Evolutionary conservation across 208 protist species (phyloP), one percentile per base, ranked within the genome.

Genomic region (Leishmania amazonensis): DNA sequence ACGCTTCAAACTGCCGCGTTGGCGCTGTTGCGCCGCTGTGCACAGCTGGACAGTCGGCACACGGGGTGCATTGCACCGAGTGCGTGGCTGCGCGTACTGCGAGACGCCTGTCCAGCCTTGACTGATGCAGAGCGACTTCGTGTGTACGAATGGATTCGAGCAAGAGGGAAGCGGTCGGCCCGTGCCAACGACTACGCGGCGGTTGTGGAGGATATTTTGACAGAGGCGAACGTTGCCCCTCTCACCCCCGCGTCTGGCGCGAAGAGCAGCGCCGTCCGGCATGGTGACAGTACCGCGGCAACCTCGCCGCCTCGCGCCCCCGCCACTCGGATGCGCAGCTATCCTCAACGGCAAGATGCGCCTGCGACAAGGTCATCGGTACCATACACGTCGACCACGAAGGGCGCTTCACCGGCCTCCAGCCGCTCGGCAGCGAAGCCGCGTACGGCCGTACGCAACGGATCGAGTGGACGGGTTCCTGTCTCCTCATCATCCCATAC

Each of bases 1-100:
- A 58, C 81, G 54, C 81, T 88, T 64, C 83, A 84, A 49, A 28
- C 45, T 45, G n/a, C 76, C 45, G 42, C 76, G 15, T 31, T 80
- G 76, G 31, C 42, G 64, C 76, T 80, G 45, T 45, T 80, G 76
- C 76, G 76, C 53, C 45, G 47, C 17, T 80, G 76, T 68, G 47
- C 76, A 13, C 62, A 72, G 60, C 40, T 57, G 11, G 76, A 80
- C 45, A 9, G 19, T 65, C 42, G 31, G 8, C 76, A 31, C 62
- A 80, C 76, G 31, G 76, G 76, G 21, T n/a, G 62, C 13, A 70
- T 80, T 35, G 6, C 76, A 51, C 62, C 47, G 45, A 65, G 31
- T 21, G n/a, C 62, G 62, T 80, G 76, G 76, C 60, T 35, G 28
- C 64, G 62, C 19, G 76, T 80, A 13, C n/a, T 80, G 42, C 58